Conservation (phyloP, 495 filamentous ascomycete species). For the Podospora didyma region DNA sequence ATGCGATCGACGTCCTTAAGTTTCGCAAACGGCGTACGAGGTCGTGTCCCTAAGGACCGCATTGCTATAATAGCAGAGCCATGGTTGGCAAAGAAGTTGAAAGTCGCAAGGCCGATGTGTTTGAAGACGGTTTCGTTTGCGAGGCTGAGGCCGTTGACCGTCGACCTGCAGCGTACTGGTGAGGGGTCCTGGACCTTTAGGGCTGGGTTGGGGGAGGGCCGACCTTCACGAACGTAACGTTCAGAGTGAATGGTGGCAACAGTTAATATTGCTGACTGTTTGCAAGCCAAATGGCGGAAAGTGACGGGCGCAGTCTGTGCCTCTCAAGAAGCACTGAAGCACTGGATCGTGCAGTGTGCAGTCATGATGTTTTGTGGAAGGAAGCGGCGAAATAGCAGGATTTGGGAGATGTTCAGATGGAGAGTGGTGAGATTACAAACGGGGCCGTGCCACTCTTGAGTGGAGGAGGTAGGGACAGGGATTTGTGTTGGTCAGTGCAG, state of each 20-base stretch:
- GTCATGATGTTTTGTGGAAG: slow-evolving; percentile 8
- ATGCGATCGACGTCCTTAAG: slow-evolving; percentile 20
- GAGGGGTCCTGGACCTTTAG: neutral
- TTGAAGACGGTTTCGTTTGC: slow-evolving; percentile 17
- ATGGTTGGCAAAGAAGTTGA: slow-evolving; percentile 26
- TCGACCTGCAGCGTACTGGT: too few relatives aligned
- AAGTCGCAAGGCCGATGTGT: slow-evolving; percentile 14
- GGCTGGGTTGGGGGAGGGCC: neutral
- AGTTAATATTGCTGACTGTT: neutral
- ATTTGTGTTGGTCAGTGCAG: neutral
- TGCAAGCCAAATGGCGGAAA: neutral
- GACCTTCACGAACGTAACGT: neutral
- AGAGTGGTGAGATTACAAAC: slow-evolving; percentile 16
- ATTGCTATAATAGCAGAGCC: slow-evolving; percentile 50
- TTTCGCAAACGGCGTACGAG: slow-evolving; percentile 27
- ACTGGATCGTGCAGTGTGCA: neutral
- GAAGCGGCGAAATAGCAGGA: slow-evolving; percentile 30
- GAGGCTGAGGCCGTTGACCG: slow-evolving; percentile 15
- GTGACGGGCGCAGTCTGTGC: neutral
- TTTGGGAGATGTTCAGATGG: slow-evolving; percentile 19
- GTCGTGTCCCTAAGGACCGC: slow-evolving; percentile 54
- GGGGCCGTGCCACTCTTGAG: slow-evolving; percentile 4
- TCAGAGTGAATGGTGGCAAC: neutral
- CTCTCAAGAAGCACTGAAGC: neutral
- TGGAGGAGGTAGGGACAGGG: slow-evolving; percentile 10